phyloP scores from a whole-genome alignment of 2,329 filamentous ascomycete species.

The Geosmithia morbida region DNA sequence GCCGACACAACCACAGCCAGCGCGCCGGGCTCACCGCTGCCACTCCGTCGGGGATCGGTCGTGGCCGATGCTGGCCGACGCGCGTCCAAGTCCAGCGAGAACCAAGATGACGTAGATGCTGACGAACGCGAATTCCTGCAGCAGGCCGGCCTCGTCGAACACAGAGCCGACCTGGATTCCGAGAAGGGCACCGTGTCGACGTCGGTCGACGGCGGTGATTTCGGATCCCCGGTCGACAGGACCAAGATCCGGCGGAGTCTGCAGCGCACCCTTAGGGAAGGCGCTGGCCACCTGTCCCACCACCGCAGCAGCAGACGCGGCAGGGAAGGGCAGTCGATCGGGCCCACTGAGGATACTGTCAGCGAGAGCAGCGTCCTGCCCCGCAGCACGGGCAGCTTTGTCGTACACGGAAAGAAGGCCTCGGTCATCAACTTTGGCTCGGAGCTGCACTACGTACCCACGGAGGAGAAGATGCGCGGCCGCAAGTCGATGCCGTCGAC shows the following conservation, averaged over 20 bases:
- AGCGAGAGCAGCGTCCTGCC: slow-evolving; percentile 52
- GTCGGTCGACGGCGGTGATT: slow-evolving; percentile 14
- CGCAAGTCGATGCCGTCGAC: slow-evolving; percentile 24
- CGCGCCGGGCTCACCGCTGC: slow-evolving; percentile 10
- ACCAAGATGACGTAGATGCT: slow-evolving; percentile 41
- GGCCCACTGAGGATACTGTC: slow-evolving; percentile 16
- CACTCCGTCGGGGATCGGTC: background rate
- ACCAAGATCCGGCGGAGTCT: slow-evolving; percentile 65
- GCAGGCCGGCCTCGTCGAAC: slow-evolving; percentile 49
- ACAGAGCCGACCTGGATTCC: slow-evolving; percentile 12
- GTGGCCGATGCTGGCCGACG: background rate
- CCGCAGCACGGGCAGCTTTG: slow-evolving; percentile 77
- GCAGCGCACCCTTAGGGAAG: slow-evolving; percentile 78
- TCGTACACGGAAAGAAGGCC: slow-evolving; percentile 94
- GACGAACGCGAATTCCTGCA: slow-evolving; percentile 53
- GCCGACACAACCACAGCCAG: slow-evolving; percentile 4
- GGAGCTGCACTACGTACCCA: slow-evolving; percentile 69
- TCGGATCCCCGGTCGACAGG: slow-evolving; percentile 22
- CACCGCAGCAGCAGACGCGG: slow-evolving; percentile 58
- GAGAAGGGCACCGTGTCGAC: slow-evolving; percentile 20
- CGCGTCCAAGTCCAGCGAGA: slow-evolving; percentile 4
- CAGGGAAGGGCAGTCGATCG: slow-evolving; percentile 35
- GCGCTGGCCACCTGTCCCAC: slow-evolving; percentile 49
- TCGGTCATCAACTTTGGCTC: slow-evolving; percentile 92
- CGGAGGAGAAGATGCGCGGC: slow-evolving; percentile 56